phyloP scores from a whole-genome alignment of 495 filamentous ascomycete species.

The Trichoderma asperelloides region DNA sequence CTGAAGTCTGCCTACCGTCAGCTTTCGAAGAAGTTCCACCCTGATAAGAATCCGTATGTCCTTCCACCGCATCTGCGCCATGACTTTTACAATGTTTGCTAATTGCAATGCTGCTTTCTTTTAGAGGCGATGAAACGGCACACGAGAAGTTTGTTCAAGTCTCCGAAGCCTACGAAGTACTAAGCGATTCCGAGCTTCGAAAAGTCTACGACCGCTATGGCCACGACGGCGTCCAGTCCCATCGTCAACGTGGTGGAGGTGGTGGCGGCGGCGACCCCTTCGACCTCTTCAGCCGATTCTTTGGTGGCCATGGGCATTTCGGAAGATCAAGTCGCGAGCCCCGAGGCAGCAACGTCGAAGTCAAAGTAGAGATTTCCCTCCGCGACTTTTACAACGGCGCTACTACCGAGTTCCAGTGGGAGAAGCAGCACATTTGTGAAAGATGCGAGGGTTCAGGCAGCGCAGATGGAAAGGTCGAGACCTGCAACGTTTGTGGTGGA shows the following conservation, averaged over 20 bases:
- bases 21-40: conserved; percentile 92
- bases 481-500: conserved; percentile 66
- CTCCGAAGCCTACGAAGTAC: conserved; percentile 91
- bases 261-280: conserved; percentile 77
- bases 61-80: background rate
- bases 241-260: conserved; percentile 58
- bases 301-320: conserved; percentile 82
- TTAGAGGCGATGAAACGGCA: conserved; percentile 65
- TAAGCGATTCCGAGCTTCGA: conserved; percentile 71
- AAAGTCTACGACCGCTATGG: conserved; percentile 95
- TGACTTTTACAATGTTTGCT: background rate
- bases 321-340: conserved; percentile 63
- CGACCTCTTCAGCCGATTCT: conserved; percentile 95
- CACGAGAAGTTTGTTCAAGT: conserved; percentile 92
- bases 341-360: conserved; percentile 83
- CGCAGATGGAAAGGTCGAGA: conserved; percentile 71
- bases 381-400: conserved; percentile 89
- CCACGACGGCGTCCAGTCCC: conserved; percentile 80
- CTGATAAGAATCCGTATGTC: conserved; percentile 95
- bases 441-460: conserved; percentile 82
- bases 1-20: conserved; percentile 87
- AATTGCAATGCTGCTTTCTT: conserved; percentile 11
- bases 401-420: conserved; percentile 74
- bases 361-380: conserved; percentile 72
- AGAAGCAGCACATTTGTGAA: conserved; percentile 93